A percentile compares a stretch with the other conserved stretches of the same genome.
These are phyloP conservation scores for Hyaloperonospora brassicae DNA, from an alignment of 352 stramenopile species.

Conservation along the genomic window DNA sequence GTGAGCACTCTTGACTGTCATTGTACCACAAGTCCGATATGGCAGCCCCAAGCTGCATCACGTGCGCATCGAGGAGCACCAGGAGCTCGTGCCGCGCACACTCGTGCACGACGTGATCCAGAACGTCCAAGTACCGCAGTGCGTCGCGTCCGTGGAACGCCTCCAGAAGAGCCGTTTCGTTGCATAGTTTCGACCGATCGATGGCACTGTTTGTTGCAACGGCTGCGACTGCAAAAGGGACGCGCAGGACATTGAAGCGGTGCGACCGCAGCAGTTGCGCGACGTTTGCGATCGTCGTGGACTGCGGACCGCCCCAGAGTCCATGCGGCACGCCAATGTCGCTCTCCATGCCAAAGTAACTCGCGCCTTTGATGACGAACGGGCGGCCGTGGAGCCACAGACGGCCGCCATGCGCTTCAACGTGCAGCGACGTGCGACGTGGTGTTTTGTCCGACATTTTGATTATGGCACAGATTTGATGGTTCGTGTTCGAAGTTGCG, in stretches of 20 bases:
- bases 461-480: too few species aligned
- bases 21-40: conserved; percentile 48
- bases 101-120: conserved; percentile 38
- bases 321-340: conserved; percentile 52
- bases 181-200: conserved; percentile 37
- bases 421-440: conserved; percentile 13
- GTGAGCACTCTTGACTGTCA: conserved; percentile 8
- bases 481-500: too few species aligned
- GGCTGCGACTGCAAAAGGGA: conserved; percentile 42
- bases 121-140: conserved; percentile 42
- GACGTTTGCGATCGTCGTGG: conserved; percentile 37
- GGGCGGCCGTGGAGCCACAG: conserved; percentile 27
- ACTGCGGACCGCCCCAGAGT: conserved; percentile 46
- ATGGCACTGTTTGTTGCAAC: conserved; percentile 29
- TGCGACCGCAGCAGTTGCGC: conserved; percentile 29
- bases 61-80: conserved; percentile 42
- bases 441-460: neutral
- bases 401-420: conserved; percentile 26
- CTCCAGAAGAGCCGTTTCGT: conserved; percentile 28
- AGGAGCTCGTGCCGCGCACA: conserved; percentile 29
- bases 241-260: conserved; percentile 44
- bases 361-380: conserved; percentile 52
- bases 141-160: conserved; percentile 21
- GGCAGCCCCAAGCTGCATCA: conserved; percentile 29
- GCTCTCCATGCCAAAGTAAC: conserved; percentile 58